Evolutionary conservation across 495 filamentous ascomycete species (phyloP).

Genomic region (Penicillium mononematosum): DNA sequence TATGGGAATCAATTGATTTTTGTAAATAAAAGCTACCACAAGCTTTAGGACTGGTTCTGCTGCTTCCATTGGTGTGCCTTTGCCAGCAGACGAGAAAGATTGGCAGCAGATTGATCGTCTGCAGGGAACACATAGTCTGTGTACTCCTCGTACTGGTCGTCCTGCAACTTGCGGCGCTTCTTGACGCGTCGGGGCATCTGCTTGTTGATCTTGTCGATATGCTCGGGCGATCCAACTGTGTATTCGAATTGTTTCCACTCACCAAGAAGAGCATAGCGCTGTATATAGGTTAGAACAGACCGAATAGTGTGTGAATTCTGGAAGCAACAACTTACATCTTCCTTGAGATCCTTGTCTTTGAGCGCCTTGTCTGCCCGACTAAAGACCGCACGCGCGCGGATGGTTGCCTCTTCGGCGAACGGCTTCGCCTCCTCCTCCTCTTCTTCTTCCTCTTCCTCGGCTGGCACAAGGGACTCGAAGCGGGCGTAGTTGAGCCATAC

Average conservation of each 20-base stretch:
- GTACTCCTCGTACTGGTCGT: conserved; percentile 96
- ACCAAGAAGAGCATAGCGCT: conserved; percentile 79
- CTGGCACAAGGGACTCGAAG: conserved; percentile 87
- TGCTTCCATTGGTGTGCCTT: conserved; percentile 92
- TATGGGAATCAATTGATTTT: not conserved
- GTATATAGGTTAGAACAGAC: conserved; percentile 30
- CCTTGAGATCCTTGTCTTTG: conserved; percentile 90
- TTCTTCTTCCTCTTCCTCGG: conserved; percentile 63
- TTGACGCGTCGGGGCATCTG: conserved; percentile 94
- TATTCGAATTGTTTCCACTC: conserved; percentile 90
- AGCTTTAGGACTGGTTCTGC: conserved; percentile 40
- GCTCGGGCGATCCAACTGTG: conserved; percentile 72
- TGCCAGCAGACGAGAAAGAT: conserved; percentile 77
- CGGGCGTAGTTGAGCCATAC: conserved; percentile 97
- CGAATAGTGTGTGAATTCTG: conserved; percentile 1
- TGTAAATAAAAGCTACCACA: not conserved
- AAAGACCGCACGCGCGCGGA: conserved; percentile 78
- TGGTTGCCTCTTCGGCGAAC: conserved; percentile 80
- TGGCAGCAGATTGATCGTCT: conserved; percentile 84
- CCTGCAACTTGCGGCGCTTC: conserved; percentile 90
- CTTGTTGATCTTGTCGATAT: conserved; percentile 80
- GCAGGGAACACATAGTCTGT: conserved; percentile 97
- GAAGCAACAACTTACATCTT: conserved; percentile 58
- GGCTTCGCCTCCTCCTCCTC: conserved; percentile 65
- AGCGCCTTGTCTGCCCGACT: conserved; percentile 81